These are phyloP conservation scores for Lentinula sp. DNA, from an alignment of 768 basidiomycete genomes.

Conservation along the genomic window DNA sequence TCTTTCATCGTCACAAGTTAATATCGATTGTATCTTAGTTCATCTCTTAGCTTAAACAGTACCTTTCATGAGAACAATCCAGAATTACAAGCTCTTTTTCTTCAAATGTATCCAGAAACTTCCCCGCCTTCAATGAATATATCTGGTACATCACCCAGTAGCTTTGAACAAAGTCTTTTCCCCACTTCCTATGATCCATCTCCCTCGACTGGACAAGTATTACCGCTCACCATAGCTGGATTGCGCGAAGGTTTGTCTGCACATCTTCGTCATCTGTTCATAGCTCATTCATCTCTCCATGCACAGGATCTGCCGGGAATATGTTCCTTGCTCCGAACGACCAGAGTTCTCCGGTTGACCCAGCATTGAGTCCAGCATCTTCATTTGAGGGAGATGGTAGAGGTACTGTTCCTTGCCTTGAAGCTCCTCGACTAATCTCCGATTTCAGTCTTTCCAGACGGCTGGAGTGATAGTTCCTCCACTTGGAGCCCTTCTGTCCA, in stretches of 20 bases:
- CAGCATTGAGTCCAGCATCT: conserved; percentile 1
- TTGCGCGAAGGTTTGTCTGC: background rate
- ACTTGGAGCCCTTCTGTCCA: conserved; percentile 4
- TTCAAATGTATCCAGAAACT: background rate
- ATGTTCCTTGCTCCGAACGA: conserved; percentile 3
- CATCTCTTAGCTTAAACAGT: conserved; percentile 1
- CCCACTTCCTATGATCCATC: background rate
- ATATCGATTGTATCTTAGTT: conserved; percentile 2
- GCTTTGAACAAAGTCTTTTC: background rate
- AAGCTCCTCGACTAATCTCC: background rate
- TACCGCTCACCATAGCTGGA: background rate
- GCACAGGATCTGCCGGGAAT: conserved; percentile 2
- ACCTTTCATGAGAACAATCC: background rate
- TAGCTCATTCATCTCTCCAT: background rate
- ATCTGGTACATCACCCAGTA: background rate
- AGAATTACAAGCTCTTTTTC: background rate
- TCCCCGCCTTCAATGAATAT: background rate
- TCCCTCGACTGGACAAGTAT: background rate
- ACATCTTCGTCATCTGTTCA: background rate
- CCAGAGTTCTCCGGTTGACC: conserved; percentile 1
- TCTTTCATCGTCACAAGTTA: background rate
- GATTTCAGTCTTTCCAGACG: conserved; percentile 1
- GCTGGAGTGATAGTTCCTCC: conserved; percentile 1
- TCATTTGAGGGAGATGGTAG: conserved; percentile 4
- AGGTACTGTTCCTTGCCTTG: background rate